A percentile compares a stretch with the other conserved stretches of the same genome.
Evolutionary conservation across 179 eudicot genomes (phyloP).

Genomic region (Corrigiola litoralis): DNA sequence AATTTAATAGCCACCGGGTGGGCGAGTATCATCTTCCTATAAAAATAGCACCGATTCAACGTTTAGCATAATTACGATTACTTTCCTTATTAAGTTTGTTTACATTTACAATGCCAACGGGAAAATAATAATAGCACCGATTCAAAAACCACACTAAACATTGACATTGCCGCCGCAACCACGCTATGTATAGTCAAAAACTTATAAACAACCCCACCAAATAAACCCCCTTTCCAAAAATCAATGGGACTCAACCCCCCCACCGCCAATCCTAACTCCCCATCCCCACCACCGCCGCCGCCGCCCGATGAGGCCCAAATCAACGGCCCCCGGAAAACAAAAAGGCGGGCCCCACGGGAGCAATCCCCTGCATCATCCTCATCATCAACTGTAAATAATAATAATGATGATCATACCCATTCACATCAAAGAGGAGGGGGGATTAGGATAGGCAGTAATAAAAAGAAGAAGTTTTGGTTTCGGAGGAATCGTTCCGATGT

Average conservation of each 20-base stretch:
- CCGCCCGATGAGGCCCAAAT: slow-evolving; percentile 8
- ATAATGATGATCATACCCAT: background rate
- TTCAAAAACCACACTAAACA: background rate
- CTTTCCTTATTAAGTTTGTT: too few relatives aligned
- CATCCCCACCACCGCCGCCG: background rate
- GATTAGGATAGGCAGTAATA: slow-evolving; percentile 20
- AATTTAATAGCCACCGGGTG: too few relatives aligned
- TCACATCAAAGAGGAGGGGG: slow-evolving; percentile 35
- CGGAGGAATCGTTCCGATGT: slow-evolving; percentile 30
- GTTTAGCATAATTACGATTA: too few relatives aligned
- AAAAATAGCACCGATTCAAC: too few relatives aligned
- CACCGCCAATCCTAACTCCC: background rate
- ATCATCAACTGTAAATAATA: slow-evolving; percentile 4
- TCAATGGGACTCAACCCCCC: slow-evolving; percentile 1
- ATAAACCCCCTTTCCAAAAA: background rate
- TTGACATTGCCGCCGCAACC: background rate
- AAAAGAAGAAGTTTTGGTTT: slow-evolving; percentile 38
- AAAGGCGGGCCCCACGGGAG: slow-evolving; percentile 12
- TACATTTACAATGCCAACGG: too few relatives aligned
- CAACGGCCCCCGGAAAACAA: slow-evolving; percentile 21
- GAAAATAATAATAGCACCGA: too few relatives aligned
- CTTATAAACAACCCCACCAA: background rate
- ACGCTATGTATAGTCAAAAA: background rate
- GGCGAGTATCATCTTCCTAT: too few relatives aligned
- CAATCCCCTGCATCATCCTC: slow-evolving; percentile 20